Percentiles rank a stretch among this genome's conserved stretches.
Evolutionary conservation across 225 moss, liverwort and hornwort genomes (phyloP).

Genomic region (Bryoerythrophyllum caledonicum): DNA sequence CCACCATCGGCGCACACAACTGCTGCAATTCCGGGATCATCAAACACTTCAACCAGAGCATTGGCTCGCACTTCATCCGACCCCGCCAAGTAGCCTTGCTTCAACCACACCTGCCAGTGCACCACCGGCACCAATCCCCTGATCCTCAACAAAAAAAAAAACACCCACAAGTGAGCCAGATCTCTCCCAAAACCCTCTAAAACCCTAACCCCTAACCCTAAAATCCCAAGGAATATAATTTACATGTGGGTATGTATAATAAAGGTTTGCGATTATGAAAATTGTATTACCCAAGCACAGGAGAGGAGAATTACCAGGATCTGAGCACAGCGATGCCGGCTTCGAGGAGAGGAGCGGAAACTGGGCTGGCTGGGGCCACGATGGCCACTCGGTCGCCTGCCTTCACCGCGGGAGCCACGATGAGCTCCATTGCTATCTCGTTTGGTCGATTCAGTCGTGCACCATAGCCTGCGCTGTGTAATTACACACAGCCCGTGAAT

Average conservation of each 20-base stretch:
- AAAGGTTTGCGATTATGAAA: too few species aligned
- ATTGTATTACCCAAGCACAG: too few species aligned
- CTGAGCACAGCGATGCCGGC: slow-evolving; percentile 13
- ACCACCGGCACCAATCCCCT: slow-evolving; percentile 46
- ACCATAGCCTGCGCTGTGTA: too few species aligned
- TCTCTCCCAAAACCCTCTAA: background rate
- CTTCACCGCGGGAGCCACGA: slow-evolving; percentile 27
- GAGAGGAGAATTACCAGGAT: slow-evolving; percentile 14
- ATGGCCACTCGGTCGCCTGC: slow-evolving; percentile 31
- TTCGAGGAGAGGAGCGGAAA: slow-evolving; percentile 19
- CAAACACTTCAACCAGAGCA: slow-evolving; percentile 40
- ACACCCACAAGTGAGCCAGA: background rate
- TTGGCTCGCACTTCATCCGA: slow-evolving; percentile 40
- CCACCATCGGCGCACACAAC: slow-evolving; percentile 36
- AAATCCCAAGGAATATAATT: too few species aligned
- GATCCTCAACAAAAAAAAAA: background rate
- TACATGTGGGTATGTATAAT: too few species aligned
- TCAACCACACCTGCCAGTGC: slow-evolving; percentile 34
- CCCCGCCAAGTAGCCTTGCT: slow-evolving; percentile 36
- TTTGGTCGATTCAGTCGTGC: too few species aligned
- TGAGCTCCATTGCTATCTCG: background rate
- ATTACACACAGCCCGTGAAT: too few species aligned
- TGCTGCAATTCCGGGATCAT: slow-evolving; percentile 31
- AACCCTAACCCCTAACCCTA: too few species aligned
- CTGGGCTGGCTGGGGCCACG: slow-evolving; percentile 32